Conservation (phyloP, 2,329 filamentous ascomycete species). For the Rugonectria rugulosa region DNA sequence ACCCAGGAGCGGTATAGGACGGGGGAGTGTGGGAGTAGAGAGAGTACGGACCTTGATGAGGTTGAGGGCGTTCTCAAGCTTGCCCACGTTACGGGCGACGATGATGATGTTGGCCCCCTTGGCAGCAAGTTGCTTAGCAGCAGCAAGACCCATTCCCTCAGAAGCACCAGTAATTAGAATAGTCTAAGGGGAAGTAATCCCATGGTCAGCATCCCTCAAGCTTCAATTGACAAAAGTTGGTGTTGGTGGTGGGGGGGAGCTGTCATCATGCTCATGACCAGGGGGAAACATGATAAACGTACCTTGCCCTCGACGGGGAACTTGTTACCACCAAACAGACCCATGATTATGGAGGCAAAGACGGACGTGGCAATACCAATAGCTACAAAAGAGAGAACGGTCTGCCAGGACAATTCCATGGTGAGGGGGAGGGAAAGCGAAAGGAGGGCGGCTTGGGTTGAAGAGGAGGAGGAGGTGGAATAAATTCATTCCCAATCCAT, state of each 20-base stretch:
- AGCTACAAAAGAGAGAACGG: conserved; percentile 15
- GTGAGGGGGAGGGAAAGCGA: background rate
- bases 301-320: conserved; percentile 89
- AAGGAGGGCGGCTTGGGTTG: background rate
- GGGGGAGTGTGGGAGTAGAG: background rate
- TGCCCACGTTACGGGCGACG: conserved; percentile 77
- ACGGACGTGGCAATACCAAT: conserved; percentile 26
- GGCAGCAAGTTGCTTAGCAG: conserved; percentile 75
- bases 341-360: conserved; percentile 61
- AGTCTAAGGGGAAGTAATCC: conserved; percentile 64
- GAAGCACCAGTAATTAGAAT: conserved; percentile 90
- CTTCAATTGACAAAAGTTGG: background rate
- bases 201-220: conserved; percentile 9
- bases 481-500: background rate
- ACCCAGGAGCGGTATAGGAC: background rate
- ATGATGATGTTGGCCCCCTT: conserved; percentile 90
- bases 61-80: conserved; percentile 75
- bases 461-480: conserved; percentile 14
- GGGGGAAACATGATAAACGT: conserved; percentile 33
- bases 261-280: background rate
- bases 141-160: conserved; percentile 86
- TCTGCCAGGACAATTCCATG: conserved; percentile 32
- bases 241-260: background rate
- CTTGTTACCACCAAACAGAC: conserved; percentile 73
- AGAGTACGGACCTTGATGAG: conserved; percentile 64